A percentile compares a stretch with the other conserved stretches of the same genome.
Conservation (phyloP, 2,329 filamentous ascomycete species). For the Pseudogymnoascus sp. region DNA sequence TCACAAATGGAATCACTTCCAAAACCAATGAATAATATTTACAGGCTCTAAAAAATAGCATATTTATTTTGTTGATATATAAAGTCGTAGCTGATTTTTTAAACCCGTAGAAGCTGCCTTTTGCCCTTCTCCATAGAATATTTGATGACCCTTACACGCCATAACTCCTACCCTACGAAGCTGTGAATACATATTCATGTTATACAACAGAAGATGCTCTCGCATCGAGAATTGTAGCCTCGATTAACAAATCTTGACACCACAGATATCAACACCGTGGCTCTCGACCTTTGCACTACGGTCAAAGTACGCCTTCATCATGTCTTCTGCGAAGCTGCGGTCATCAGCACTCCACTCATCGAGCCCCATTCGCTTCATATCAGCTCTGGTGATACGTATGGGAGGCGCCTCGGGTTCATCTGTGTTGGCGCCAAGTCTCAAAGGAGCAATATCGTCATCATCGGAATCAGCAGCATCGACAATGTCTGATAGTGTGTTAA, state of each 20-base stretch:
- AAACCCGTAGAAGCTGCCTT: not conserved
- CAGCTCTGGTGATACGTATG: constrained; percentile 54
- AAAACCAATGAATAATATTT: not conserved
- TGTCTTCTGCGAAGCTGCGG: constrained; percentile 57
- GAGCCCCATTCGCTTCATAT: constrained; percentile 64
- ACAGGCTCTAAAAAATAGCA: not conserved
- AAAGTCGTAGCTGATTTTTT: not conserved
- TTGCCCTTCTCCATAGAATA: not conserved
- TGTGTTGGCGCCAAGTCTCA: constrained; percentile 37
- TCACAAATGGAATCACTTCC: not conserved
- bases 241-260: constrained; percentile 57
- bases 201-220: not conserved
- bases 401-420: constrained; percentile 25
- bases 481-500: constrained; percentile 55
- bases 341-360: constrained; percentile 70
- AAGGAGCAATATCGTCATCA: constrained; percentile 26
- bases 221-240: not conserved
- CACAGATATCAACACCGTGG: constrained; percentile 67
- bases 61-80: not conserved
- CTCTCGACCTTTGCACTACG: constrained; percentile 56
- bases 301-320: constrained; percentile 59
- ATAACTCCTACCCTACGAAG: not conserved
- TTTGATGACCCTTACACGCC: not conserved
- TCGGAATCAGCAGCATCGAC: constrained; percentile 40
- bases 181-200: not conserved